Percentiles rank a stretch among this genome's conserved stretches.
phyloP scores from a whole-genome alignment of 2,329 filamentous ascomycete species.

The Xylaria hypoxylon region DNA sequence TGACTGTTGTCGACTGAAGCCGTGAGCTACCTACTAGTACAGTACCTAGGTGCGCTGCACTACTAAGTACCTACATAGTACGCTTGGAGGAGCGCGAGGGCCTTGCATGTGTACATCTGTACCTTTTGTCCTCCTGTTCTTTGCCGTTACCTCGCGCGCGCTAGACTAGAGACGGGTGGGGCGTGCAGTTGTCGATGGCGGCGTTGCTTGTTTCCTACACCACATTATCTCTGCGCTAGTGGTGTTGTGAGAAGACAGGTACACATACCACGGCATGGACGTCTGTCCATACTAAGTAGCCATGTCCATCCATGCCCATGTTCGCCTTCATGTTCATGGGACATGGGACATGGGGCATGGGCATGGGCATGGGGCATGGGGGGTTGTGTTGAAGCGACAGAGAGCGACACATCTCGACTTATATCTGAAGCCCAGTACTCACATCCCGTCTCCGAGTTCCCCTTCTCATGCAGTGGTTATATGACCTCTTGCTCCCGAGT shows the following conservation, averaged over 20 bases:
- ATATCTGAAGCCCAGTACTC: constrained; percentile 48
- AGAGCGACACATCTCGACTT: constrained; percentile 49
- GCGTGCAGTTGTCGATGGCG: constrained; percentile 35
- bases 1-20: constrained; percentile 20
- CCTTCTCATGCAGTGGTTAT: constrained; percentile 52
- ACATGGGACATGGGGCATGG: constrained; percentile 24
- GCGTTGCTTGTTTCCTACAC: constrained; percentile 37
- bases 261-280: constrained; percentile 38
- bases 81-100: constrained; percentile 36
- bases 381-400: constrained; percentile 34
- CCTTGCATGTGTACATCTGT: constrained; percentile 41
- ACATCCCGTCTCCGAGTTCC: constrained; percentile 50
- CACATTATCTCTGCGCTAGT: constrained; percentile 30
- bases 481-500: constrained; percentile 48
- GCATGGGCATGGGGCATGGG: constrained; percentile 32
- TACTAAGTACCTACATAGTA: no score
- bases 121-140: constrained; percentile 26
- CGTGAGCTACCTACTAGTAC: constrained; percentile 11
- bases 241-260: constrained; percentile 36
- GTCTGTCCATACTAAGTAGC: constrained; percentile 12
- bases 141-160: constrained; percentile 36
- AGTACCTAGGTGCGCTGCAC: not conserved
- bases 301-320: constrained; percentile 5
- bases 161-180: constrained; percentile 38
- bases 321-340: constrained; percentile 18